phyloP scores from a whole-genome alignment of 768 basidiomycete genomes.

The Sistotremastrum niveocremeum region DNA sequence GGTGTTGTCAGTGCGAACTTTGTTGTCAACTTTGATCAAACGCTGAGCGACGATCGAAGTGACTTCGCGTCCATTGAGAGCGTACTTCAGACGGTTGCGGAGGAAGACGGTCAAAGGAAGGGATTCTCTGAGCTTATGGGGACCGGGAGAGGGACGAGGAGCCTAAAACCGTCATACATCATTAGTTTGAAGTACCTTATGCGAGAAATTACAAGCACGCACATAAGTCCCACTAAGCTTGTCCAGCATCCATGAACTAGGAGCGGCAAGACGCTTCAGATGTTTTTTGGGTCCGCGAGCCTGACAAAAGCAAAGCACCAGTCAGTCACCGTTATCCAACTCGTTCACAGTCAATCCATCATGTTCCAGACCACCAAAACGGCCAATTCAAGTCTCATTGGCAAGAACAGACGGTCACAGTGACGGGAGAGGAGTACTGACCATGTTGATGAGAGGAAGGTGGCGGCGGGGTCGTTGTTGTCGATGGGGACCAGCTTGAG shows the following conservation, averaged over 20 bases:
- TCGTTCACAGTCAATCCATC: neutral
- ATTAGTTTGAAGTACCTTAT: constrained; percentile 1
- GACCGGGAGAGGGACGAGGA: constrained; percentile 93
- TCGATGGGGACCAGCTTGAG: constrained; percentile 18
- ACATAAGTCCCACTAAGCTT: constrained; percentile 94
- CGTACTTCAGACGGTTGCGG: constrained; percentile 98
- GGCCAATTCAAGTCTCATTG: too few relatives aligned
- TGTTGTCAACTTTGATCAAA: constrained; percentile 95
- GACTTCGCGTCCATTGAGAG: constrained; percentile 92
- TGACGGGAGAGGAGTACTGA: constrained; percentile 12
- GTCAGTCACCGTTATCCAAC: neutral
- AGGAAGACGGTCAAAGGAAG: constrained; percentile 96
- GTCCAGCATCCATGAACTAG: constrained; percentile 99
- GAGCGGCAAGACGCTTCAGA: constrained; percentile 93
- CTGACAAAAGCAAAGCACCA: constrained; percentile 26
- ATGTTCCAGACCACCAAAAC: neutral
- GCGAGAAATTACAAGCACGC: constrained; percentile 19
- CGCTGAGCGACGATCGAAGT: constrained; percentile 91
- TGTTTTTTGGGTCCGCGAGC: constrained; percentile 98
- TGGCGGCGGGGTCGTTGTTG: constrained; percentile 22
- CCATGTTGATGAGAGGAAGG: constrained; percentile 16
- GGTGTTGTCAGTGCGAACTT: constrained; percentile 95
- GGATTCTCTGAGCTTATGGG: constrained; percentile 97
- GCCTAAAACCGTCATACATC: constrained; percentile 36
- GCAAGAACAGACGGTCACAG: too few relatives aligned